These are phyloP conservation scores for Sarcocystis neurona DNA, from an alignment of 169 alveolate genomes.

Conservation along the genomic window DNA sequence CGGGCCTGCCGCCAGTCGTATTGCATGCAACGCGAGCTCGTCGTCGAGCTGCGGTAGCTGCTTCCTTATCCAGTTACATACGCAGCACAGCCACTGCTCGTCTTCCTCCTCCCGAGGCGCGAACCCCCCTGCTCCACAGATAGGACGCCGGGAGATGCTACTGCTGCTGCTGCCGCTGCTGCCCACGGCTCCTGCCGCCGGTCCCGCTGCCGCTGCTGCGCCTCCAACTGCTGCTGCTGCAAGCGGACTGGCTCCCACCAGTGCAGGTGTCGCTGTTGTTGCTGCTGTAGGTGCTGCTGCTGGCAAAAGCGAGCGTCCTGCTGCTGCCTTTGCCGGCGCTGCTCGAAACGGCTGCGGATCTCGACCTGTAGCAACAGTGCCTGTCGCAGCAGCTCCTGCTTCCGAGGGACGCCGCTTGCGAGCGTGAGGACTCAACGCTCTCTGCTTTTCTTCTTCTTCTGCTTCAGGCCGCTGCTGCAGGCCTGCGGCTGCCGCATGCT, in stretches of 20 bases:
- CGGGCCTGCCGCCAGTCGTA: slow-evolving; percentile 41
- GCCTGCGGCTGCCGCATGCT: no score
- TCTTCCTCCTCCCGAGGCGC: background rate
- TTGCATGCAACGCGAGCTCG: slow-evolving; percentile 30
- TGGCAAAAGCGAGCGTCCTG: background rate
- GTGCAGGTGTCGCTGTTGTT: background rate
- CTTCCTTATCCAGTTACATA: slow-evolving; percentile 6
- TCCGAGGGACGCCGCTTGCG: no score
- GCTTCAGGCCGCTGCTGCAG: no score
- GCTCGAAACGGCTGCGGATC: no score
- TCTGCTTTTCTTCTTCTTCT: no score
- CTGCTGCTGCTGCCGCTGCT: background rate
- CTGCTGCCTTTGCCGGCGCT: background rate
- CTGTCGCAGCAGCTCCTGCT: no score
- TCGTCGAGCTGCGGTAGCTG: slow-evolving; percentile 50
- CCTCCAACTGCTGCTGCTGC: background rate
- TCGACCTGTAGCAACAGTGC: no score
- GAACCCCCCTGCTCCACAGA: slow-evolving; percentile 36
- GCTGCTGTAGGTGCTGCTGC: background rate
- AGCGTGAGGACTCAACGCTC: no score
- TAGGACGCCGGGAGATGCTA: slow-evolving; percentile 12
- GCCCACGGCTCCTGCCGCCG: slow-evolving; percentile 1
- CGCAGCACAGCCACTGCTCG: slow-evolving; percentile 41
- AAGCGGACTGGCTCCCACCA: background rate
- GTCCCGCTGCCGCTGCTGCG: background rate